These are phyloP conservation scores for Cucumis sativus DNA, from an alignment of 306 rosid genomes.

Conservation along the genomic window Cucumber_9930_V3 NC_026659.2:1405501-1406000, in stretches of 20 bases:
- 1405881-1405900: slow-evolving; percentile 17
- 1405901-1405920: slow-evolving; percentile 17
- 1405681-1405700: too few relatives aligned
- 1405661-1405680: too few relatives aligned
- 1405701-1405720: too few relatives aligned
- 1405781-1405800: slow-evolving; percentile 26
- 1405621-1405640: neutral
- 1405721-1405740: slow-evolving; percentile 34
- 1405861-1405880: slow-evolving; percentile 21
- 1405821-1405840: slow-evolving; percentile 18
- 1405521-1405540: slow-evolving; percentile 49
- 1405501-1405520: slow-evolving; percentile 37
- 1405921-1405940: slow-evolving; percentile 30
- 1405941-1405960: slow-evolving; percentile 46
- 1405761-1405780: slow-evolving; percentile 21
- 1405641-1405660: too few relatives aligned
- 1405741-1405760: slow-evolving; percentile 35
- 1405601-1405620: slow-evolving; percentile 21
- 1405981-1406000: slow-evolving; percentile 34
- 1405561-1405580: slow-evolving; percentile 38
- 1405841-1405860: slow-evolving; percentile 24
- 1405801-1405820: slow-evolving; percentile 18
- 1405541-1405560: slow-evolving; percentile 33
- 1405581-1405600: slow-evolving; percentile 20
- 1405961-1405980: slow-evolving; percentile 1